phyloP scores from a whole-genome alignment of 805 yeast genomes.

The Metschnikowia anglica region DNA sequence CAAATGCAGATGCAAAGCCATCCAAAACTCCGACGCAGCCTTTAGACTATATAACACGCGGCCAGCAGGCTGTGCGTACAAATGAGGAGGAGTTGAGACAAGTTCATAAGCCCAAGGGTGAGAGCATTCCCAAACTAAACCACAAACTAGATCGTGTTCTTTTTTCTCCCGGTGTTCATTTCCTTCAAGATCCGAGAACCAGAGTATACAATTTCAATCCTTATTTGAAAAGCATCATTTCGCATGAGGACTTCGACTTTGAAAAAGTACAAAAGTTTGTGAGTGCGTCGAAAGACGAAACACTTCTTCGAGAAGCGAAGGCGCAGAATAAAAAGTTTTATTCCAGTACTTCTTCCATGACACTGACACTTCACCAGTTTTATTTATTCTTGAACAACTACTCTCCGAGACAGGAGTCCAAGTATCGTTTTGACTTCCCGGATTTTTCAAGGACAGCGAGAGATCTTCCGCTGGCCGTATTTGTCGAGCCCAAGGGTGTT shows the following conservation, averaged over 20 bases:
- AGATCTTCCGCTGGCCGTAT: conserved; percentile 48
- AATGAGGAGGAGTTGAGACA: conserved; percentile 15
- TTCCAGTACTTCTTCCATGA: conserved; percentile 89
- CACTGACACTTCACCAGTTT: conserved; percentile 68
- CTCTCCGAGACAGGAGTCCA: conserved; percentile 14
- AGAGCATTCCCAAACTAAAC: conserved; percentile 53
- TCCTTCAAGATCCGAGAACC: conserved; percentile 74
- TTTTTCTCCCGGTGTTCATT: conserved; percentile 81
- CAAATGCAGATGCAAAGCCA: neutral
- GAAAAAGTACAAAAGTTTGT: conserved; percentile 55
- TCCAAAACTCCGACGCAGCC: neutral
- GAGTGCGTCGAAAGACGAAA: conserved; percentile 64
- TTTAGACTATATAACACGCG: conserved; percentile 1
- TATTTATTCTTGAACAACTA: conserved; percentile 63
- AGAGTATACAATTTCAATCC: conserved; percentile 68
- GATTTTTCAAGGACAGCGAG: conserved; percentile 45
- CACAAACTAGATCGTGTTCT: conserved; percentile 70
- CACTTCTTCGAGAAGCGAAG: conserved; percentile 49
- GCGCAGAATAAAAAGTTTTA: conserved; percentile 43
- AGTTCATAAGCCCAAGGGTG: conserved; percentile 22
- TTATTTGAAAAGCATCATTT: conserved; percentile 55
- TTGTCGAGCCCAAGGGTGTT: conserved; percentile 50
- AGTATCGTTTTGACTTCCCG: conserved; percentile 36
- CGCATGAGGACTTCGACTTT: conserved; percentile 64
- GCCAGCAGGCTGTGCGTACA: neutral